A percentile compares a stretch with the other conserved stretches of the same genome.
These are phyloP conservation scores for Beauveria rudraprayagi DNA, from an alignment of 2,329 filamentous ascomycete species.

Conservation along the genomic window DNA sequence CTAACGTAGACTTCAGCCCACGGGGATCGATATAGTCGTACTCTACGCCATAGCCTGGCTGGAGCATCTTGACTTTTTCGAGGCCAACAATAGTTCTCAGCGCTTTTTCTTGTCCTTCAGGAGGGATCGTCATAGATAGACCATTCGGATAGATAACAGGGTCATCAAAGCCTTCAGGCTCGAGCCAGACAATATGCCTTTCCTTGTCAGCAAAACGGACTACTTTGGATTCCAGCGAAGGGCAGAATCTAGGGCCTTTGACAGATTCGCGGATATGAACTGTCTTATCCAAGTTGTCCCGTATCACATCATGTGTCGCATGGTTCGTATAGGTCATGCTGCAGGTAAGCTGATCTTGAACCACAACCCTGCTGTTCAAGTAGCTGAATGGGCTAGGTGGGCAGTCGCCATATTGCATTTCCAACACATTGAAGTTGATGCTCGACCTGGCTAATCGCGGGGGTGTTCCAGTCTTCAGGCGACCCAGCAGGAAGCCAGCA, in stretches of 20 bases:
- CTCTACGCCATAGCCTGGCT: conserved; percentile 93
- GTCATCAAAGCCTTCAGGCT: conserved; percentile 88
- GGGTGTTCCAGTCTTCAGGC: conserved; percentile 92
- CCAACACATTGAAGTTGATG: conserved; percentile 68
- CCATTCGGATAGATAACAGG: conserved; percentile 93
- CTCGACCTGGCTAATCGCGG: conserved; percentile 74
- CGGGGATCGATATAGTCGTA: conserved; percentile 98
- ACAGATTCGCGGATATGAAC: conserved; percentile 95
- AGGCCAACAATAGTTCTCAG: conserved; percentile 83
- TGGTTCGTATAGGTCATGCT: conserved; percentile 83
- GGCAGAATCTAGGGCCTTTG: conserved; percentile 89
- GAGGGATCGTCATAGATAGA: conserved; percentile 92
- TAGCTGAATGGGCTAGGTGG: conserved; percentile 89
- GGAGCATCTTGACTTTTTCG: conserved; percentile 83
- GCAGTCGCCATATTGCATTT: conserved; percentile 72
- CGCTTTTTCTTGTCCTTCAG: conserved; percentile 74
- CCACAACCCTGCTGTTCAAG: conserved; percentile 68
- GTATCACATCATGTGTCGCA: conserved; percentile 72
- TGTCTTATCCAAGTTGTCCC: conserved; percentile 86
- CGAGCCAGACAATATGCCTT: conserved; percentile 88
- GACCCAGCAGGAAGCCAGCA: conserved; percentile 81
- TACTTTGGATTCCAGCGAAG: conserved; percentile 89
- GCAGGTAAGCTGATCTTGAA: conserved; percentile 77
- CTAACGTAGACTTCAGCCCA: conserved; percentile 76
- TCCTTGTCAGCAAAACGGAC: conserved; percentile 76